A percentile compares a stretch with the other conserved stretches of the same genome.
Conservation (phyloP, 2,329 filamentous ascomycete genomes). For the Helicocarpus griseus region DNA sequence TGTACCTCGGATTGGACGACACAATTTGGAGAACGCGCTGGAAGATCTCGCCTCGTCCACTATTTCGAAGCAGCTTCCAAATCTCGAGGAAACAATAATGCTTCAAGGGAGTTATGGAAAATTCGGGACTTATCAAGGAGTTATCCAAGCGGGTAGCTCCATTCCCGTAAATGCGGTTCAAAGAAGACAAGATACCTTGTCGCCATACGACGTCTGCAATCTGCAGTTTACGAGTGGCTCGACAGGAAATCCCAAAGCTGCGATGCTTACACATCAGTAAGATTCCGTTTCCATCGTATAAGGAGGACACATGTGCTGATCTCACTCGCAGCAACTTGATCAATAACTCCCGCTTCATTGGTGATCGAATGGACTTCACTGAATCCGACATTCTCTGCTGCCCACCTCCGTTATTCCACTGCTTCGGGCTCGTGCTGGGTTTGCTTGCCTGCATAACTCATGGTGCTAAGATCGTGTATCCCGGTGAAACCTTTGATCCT, state of each 20-base stretch:
- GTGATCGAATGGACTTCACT: conserved; percentile 62
- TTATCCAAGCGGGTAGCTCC: conserved; percentile 44
- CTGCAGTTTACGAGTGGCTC: conserved; percentile 69
- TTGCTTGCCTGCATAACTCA: conserved; percentile 64
- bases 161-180: conserved; percentile 44
- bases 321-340: conserved; percentile 30
- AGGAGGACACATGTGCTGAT: not conserved
- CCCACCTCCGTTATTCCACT: conserved; percentile 76
- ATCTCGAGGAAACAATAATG: conserved; percentile 47
- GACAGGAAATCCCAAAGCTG: conserved; percentile 62
- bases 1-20: conserved; percentile 56
- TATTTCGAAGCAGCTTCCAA: conserved; percentile 29
- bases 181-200: conserved; percentile 45
- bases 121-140: conserved; percentile 51
- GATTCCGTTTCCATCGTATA: conserved; percentile 12
- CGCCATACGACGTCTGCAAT: conserved; percentile 60
- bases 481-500: conserved; percentile 63
- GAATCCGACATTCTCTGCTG: conserved; percentile 63
- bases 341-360: conserved; percentile 61
- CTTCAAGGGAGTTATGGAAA: conserved; percentile 45
- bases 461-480: conserved; percentile 66
- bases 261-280: conserved; percentile 63
- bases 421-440: conserved; percentile 71
- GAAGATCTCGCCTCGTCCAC: conserved; percentile 35
- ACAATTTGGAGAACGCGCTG: conserved; percentile 54